Percentiles rank a stretch among this genome's conserved stretches.
Conservation (phyloP, 257 asterid genomes). For the Leptodermis oblonga region DNA sequence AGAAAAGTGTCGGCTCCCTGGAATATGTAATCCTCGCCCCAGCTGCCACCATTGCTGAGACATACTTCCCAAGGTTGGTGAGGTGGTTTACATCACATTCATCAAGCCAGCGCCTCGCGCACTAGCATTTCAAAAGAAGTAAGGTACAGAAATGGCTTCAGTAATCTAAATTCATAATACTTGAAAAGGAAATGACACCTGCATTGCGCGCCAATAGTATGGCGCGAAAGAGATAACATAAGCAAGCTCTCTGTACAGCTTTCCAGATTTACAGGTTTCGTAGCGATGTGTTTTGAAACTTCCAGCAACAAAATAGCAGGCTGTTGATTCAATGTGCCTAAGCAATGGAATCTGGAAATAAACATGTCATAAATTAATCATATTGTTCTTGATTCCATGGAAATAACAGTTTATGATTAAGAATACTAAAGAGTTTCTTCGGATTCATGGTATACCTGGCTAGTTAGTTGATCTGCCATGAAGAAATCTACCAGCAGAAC, state of each 20-base stretch:
- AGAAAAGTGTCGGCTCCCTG: conserved; percentile 42
- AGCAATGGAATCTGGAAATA: conserved; percentile 60
- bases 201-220: conserved; percentile 97
- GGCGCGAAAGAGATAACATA: conserved; percentile 91
- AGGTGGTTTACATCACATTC: conserved; percentile 64
- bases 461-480: conserved; percentile 99
- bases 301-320: conserved; percentile 82
- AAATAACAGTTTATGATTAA: neutral
- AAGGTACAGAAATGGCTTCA: no score
- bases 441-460: conserved; percentile 67
- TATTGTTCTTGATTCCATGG: neutral
- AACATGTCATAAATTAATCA: neutral
- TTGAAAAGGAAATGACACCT: no score
- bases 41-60: conserved; percentile 98
- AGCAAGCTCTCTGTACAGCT: conserved; percentile 71
- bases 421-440: neutral
- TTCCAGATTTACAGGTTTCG: conserved; percentile 73
- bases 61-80: conserved; percentile 85
- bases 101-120: conserved; percentile 88
- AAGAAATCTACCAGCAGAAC: conserved; percentile 88
- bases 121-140: conserved; percentile 30
- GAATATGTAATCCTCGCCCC: conserved; percentile 86
- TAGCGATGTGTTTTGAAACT: conserved; percentile 54
- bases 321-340: conserved; percentile 91
- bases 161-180: no score